Evolutionary conservation across 345 rosid species (phyloP), one percentile per base, ranked within the genome.

Genomic region (Microcos paniculata): DNA sequence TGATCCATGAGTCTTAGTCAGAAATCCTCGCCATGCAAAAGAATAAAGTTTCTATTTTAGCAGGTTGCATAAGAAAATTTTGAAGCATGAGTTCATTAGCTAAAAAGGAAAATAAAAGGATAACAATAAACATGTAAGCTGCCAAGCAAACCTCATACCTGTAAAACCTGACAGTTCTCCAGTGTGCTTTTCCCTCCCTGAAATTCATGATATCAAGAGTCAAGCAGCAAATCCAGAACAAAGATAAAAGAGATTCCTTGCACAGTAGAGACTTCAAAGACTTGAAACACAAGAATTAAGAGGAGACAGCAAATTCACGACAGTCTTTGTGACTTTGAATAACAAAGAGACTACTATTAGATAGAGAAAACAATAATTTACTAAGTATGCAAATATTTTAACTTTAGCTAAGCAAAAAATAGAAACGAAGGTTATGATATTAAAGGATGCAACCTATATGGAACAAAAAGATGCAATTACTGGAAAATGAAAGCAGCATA

Each of bases 131-230:
- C 30, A 21, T 51, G 28, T 40, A 18, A 62, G 38, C 48, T 26
- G 46, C 45, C 24, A 67, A 58, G 70, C 15, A 48, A 76, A 73
- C 65, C 51, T 24, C 71, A 21, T 77, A 92, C 99, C 97, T 95
- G 99, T 72, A 96, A 85, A 78, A 95, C 98, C 82, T 95, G 98
- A 51, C 99, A 96, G 79, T 96, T 96, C 42, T 96, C 96, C 74
- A 93, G 79, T 0, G 94, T 90, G 93, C 97, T 96, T 84, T 91
- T 83, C 21, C 99, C 99, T n/a, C 99, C 99, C 99, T 92, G 85
- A 70, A 79, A 80, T 49, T 55, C 45, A 65, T 48, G 30, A 64
- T 40, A 65, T 73, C 69, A 73, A 30, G n/a, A 55, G 4, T 19
- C 53, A 40, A 43, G n/a, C 73, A n/a, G n/a, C 45, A 30, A 38